Base-by-base conservation (phyloP, 73 alveolate species). In the Durusdinium trenchii region DNA sequence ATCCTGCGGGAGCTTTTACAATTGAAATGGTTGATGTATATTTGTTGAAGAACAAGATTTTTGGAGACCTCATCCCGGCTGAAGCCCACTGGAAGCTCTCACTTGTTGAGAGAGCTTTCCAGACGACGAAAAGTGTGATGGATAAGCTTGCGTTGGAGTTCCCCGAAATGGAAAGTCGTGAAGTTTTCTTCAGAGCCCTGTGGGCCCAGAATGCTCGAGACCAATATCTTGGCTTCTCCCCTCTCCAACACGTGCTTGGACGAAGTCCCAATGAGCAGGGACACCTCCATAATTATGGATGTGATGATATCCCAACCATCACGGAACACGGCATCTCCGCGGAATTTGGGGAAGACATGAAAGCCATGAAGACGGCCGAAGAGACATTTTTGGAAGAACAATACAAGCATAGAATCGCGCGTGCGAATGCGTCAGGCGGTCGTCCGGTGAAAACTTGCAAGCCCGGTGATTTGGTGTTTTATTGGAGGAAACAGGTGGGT, bases 31-130 rank as follows among this genome's bases (percentile, higher is more conserved):
- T 85, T 3, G 94, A 85, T n/a, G 0, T 10, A 4, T 52, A 85
- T 32, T 38, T 85, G 2, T 4, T 23, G 0, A 54, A 52, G 1
- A 38, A 47, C 46, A 10, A 26, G 4, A 60, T 85, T 6, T 45
- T 51, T 52, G 52, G 50, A 0, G 79, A 85, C 3, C 51, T 16
- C 43, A 85, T 85, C 2, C 94, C 94, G 6, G 94, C 94, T 36
- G 94, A 85, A 43, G 45, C 81, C 0, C 79, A 52, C 28, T 85
- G 94, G 94, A 76, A 85, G 43, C 30, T 85, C 6, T 52, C 94
- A 0, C 5, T 85, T 0, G 79, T 45, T 35, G 94, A 85, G 79
- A 14, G 94, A 3, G 14, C 94, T 0, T n/a, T 85, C 57, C 81
- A 51, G 23, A 85, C 81, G 30, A 3, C 54, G 43, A 85, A 85